Base-by-base conservation (phyloP, 2,329 filamentous ascomycete genomes). In the Trichoderma sp. region DNA sequence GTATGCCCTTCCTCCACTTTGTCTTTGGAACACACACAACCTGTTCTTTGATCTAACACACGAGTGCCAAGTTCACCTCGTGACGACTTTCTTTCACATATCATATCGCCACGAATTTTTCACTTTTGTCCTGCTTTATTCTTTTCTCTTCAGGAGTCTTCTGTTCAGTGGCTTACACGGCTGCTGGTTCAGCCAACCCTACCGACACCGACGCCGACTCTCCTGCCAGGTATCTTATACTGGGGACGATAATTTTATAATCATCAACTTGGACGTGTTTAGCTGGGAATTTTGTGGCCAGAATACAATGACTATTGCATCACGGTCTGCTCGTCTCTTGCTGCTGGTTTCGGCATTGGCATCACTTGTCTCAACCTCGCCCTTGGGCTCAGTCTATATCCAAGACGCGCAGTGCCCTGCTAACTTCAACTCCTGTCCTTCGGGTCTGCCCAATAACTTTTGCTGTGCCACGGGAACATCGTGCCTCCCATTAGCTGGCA, bases 401-500 rank as follows among this genome's bases (percentile, higher is more conserved):
- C 83, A 86, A 71, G 80, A 81, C 58, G 81, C 82, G 53, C 85
- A 83, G 47, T 92, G 90, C 80, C 81, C 85, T 51, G 84, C 86
- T 43, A 75, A 79, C 65, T 86, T 88, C 71, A 79, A 81, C 21
- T 83, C 84, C 74, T 93, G 91, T 78, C 81, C 86, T 28, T 78
- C 81, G 32, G 83, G 82, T 34, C 84, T 93, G 26, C 90, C 91
- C 1, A 83, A 82, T 66, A 84, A 87, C 78, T 93, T 94, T 79
- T 94, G 92, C 83, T 95, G 92, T 78, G 81, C 86, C 4, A 73
- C 81, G 32, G 81, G 79, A 21, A 82, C 85, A 7, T 84, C 78
- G 3, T 95, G 92, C 81, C 82, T 89, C 53, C 76, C 85, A 1
- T 85, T 94, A 61, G 90, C 90, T 12, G 88, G 83, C n/a, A 82